These are phyloP conservation scores for Boletus fagicola DNA, from an alignment of 768 basidiomycete genomes.

Conservation along the genomic window DNA sequence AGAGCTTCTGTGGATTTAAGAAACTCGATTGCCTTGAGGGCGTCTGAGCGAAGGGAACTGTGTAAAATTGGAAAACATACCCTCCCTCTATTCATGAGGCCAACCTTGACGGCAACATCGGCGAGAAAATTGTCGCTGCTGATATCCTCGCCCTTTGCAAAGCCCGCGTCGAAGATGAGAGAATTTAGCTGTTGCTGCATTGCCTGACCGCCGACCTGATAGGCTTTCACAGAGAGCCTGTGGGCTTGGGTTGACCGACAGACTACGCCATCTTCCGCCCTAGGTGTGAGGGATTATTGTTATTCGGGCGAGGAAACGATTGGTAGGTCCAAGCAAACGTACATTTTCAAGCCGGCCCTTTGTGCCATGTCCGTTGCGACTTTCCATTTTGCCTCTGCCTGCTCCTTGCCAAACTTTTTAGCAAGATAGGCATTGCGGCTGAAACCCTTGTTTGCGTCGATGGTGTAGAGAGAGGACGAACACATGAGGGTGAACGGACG, in stretches of 20 bases:
- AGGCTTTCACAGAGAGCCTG: constrained; percentile 45
- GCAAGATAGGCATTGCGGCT: constrained; percentile 24
- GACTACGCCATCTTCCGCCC: constrained; percentile 39
- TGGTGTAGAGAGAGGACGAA: constrained; percentile 13
- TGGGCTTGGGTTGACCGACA: constrained; percentile 43
- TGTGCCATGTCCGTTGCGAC: constrained; percentile 29
- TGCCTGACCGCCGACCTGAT: constrained; percentile 38
- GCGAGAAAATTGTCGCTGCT: constrained; percentile 37
- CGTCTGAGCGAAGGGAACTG: background rate
- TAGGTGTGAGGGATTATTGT: constrained; percentile 12
- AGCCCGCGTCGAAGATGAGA: constrained; percentile 40
- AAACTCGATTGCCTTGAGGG: constrained; percentile 39
- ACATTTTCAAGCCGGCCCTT: constrained; percentile 29
- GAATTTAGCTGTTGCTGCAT: constrained; percentile 39
- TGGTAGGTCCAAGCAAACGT: background rate
- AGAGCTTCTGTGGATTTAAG: constrained; percentile 40
- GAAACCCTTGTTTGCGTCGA: constrained; percentile 20
- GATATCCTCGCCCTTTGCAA: constrained; percentile 41
- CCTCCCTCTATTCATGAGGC: constrained; percentile 40
- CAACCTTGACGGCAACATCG: constrained; percentile 36
- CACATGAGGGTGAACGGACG: constrained; percentile 35
- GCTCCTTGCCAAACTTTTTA: constrained; percentile 30
- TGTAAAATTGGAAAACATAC: constrained; percentile 20
- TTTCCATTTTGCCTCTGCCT: constrained; percentile 29
- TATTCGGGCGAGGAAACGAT: background rate